Evolutionary conservation across 2,329 filamentous ascomycete genomes (phyloP), one percentile per base, ranked within the genome.

Genomic region (Colletotrichum sp.): DNA sequence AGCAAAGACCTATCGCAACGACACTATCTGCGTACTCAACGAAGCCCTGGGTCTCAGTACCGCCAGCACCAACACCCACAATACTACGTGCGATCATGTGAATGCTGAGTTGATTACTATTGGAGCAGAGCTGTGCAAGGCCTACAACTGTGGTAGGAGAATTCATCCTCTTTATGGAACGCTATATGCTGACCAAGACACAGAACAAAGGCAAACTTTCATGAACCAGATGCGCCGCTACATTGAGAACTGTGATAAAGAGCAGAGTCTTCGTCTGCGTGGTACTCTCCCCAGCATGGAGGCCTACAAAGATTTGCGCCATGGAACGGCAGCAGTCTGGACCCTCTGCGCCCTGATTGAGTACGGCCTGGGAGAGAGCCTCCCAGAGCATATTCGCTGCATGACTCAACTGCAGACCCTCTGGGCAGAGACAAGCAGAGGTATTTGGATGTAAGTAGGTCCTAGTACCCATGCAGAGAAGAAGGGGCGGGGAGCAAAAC

Each of bases 291-390:
- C 82, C 1, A 65, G 77, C 55, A 82, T 81, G 36, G 78, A 80
- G 15, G 77, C 78, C 3, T 84, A 84, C 77, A 82, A 82, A 73
- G 70, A 72, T 9, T 52, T 84, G 25, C 81, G 83, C 3, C 65
- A 80, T 8, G 79, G 79, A 13, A 84, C 82, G 15, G 68, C 81
- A 5, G 83, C 69, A 8, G 80, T 79, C 29, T 78, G 78, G 29
- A 74, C 78, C 25, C 75, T 84, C 22, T 81, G 79, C 55, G 79
- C 79, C 19, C 78, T 84, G 30, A 76, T 83, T 25, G 80, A 82
- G 62, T 81, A 49, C 8, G 67, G 70, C 9, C 52, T 77, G 9
- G 49, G 69, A 2, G 69, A 77, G n/a, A 66, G 61, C 8, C 57
- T 77, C 5, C 74, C 73, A 9, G 57, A 74, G 36, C 27, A 77